Base-by-base conservation (phyloP, 805 yeast genomes). In the Candida orba region DNA sequence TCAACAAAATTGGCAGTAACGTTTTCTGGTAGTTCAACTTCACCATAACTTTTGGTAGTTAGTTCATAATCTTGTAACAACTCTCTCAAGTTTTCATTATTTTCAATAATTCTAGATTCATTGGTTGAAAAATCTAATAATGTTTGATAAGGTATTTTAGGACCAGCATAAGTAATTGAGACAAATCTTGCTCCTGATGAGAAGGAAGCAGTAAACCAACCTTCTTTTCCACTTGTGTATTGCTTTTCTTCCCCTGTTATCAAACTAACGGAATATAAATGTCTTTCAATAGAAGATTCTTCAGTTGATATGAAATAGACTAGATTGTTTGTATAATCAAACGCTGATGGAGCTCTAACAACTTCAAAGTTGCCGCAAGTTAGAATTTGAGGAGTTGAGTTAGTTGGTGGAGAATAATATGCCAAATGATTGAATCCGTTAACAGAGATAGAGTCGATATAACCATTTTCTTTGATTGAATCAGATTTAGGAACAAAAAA, bases 301-400 rank as follows among this genome's bases (percentile, higher is more conserved):
- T 78, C 75, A 0, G 98, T 87, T 6, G 91, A 81, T 8, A 79
- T 57, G 59, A 79, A 93, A 47, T 65, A 71, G 14, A 79, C 73
- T 50, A 75, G 70, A 42, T 72, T 74, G 27, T 63, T 66, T 6
- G 67, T 64, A 41, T 63, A 66, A 55, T 84, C 88, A 63, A 77
- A 78, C 0, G 81, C 73, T 2, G 81, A 67, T 3, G 84, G 79
- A 2, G 87, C 90, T 48, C 70, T 74, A 24, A 76, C 84, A n/a
- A 93, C 95, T 62, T 93, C 99, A 95, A 96, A 93, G 1, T 73
- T 64, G 7, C 99, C 99, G 4, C 63, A 45, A 1, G 93, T 85
- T 38, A 95, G 71, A 20, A 83, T 59, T 3, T 54, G 54, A 4
- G 87, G 87, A 14, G 64, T 62, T 0, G 77, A 49, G 6, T 81